phyloP scores from a whole-genome alignment of 805 yeast species.

The Lachancea fermentati region DNA sequence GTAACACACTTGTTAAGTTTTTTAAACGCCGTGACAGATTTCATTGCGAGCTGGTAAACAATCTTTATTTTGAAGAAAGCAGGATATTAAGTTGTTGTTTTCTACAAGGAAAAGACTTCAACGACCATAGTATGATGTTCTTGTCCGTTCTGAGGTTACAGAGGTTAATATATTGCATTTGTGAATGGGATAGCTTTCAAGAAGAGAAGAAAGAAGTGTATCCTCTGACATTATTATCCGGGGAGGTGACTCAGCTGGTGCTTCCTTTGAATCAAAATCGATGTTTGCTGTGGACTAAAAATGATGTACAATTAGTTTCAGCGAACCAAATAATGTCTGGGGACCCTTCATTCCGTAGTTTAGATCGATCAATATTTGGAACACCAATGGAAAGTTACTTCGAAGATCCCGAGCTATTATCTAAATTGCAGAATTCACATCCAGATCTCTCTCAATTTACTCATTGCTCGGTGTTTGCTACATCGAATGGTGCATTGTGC shows the following conservation, averaged over 20 bases:
- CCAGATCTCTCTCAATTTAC: conserved; percentile 8
- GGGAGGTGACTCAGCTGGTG: conserved; percentile 14
- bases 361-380: conserved; percentile 8
- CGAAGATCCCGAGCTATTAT: conserved; percentile 17
- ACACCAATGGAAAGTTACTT: conserved; percentile 13
- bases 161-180: conserved; percentile 21
- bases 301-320: conserved; percentile 15
- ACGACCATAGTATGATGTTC: conserved; percentile 17
- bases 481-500: conserved; percentile 23
- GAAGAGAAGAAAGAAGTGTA: conserved; percentile 23
- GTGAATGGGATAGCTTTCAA: conserved; percentile 22
- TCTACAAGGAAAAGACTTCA: conserved; percentile 11
- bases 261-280: conserved; percentile 19
- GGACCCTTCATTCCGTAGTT: conserved; percentile 15
- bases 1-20: conserved; percentile 19
- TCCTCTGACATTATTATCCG: conserved; percentile 21
- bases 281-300: conserved; percentile 13
- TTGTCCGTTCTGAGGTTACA: conserved; percentile 15
- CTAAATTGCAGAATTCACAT: conserved; percentile 13
- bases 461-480: conserved; percentile 20
- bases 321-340: conserved; percentile 31
- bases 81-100: conserved; percentile 15
- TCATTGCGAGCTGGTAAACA: conserved; percentile 20
- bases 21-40: conserved; percentile 14
- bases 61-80: conserved; percentile 17